These are phyloP conservation scores for Candida dajiaensis DNA, from an alignment of 805 yeast species.

Conservation along the genomic window DNA sequence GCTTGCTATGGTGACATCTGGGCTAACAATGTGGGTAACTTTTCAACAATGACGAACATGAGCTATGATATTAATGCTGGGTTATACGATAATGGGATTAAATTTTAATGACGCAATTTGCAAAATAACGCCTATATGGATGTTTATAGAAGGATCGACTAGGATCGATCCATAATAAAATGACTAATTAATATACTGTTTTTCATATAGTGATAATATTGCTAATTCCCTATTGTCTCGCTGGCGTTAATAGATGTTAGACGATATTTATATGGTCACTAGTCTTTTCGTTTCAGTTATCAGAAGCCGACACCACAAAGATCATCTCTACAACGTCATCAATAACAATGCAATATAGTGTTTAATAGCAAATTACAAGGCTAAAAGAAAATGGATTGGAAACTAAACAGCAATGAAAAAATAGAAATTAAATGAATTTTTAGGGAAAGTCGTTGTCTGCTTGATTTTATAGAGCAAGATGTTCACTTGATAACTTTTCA, in stretches of 20 bases:
- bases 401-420: neutral
- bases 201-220: no score
- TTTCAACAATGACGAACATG: slow-evolving; percentile 5
- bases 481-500: slow-evolving; percentile 47
- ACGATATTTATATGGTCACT: no score
- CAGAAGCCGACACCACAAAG: no score
- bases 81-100: neutral
- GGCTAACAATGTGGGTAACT: neutral
- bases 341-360: neutral
- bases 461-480: slow-evolving; percentile 15
- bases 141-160: neutral
- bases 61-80: slow-evolving; percentile 7
- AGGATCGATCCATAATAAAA: neutral
- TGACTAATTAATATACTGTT: neutral
- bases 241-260: no score
- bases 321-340: neutral
- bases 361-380: neutral
- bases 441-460: neutral
- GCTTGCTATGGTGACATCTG: neutral
- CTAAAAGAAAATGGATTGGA: neutral
- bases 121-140: neutral
- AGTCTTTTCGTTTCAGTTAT: no score
- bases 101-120: neutral
- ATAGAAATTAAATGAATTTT: neutral
- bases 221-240: no score